Evolutionary conservation across 2,329 filamentous ascomycete genomes (phyloP).

Genomic region (Knufia petricola): DNA sequence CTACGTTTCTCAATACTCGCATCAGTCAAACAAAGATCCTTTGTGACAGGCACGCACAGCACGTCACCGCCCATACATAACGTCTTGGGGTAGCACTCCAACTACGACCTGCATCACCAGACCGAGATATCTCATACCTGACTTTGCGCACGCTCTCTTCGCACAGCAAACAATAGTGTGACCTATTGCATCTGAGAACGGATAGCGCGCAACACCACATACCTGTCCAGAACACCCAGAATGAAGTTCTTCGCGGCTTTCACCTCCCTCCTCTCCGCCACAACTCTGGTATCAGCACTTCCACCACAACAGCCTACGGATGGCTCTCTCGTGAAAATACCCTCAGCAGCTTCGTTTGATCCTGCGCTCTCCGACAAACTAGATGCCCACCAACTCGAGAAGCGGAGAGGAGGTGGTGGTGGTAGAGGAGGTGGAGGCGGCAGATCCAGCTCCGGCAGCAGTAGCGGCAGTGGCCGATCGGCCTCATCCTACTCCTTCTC

Average conservation of each 20-base stretch:
- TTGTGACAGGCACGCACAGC: too few relatives aligned
- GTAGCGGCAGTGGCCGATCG: conserved; percentile 12
- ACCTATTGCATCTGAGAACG: too few relatives aligned
- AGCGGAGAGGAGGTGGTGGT: conserved; percentile 20
- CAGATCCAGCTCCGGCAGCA: conserved; percentile 10
- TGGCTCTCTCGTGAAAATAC: neutral
- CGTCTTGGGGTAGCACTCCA: neutral
- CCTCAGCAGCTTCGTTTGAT: conserved; percentile 1
- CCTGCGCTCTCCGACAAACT: conserved; percentile 10
- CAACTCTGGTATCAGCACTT: conserved; percentile 12
- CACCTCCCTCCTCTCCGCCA: conserved; percentile 1
- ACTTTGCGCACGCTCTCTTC: too few relatives aligned
- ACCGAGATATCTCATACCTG: too few relatives aligned
- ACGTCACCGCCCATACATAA: too few relatives aligned
- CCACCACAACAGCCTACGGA: conserved; percentile 9
- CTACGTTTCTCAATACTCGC: too few relatives aligned
- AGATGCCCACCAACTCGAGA: conserved; percentile 17
- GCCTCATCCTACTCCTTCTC: conserved; percentile 18
- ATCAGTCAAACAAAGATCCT: neutral
- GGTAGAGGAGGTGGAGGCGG: conserved; percentile 8
- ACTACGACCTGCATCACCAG: too few relatives aligned
- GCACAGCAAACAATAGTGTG: too few relatives aligned
- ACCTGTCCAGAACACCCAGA: neutral
- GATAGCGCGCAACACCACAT: neutral
- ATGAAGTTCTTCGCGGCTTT: conserved; percentile 2